Base-by-base conservation (phyloP, 192 early-diverging fungal genomes). In the Gigaspora rosea region DNA sequence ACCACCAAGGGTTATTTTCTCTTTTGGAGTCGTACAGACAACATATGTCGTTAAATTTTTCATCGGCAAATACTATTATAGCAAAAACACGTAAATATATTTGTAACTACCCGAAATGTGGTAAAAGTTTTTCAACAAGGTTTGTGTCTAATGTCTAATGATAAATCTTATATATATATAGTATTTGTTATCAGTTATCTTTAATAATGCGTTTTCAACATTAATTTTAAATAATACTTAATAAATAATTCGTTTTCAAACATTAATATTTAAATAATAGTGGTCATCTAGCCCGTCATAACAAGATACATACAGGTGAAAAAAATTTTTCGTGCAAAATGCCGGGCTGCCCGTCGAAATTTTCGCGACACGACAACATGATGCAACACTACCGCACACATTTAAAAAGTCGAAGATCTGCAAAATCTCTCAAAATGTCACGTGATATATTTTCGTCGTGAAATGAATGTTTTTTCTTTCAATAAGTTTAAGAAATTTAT, bases 381-480 rank as follows among this genome's bases (percentile, higher is more conserved):
- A 93, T 91, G 90, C 94, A 95, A 65, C 94, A 95, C 76, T 93
- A 92, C 79, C 90, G 92, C 56, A 92, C 92, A 11, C 94, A 95
- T 76, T 84, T 91, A 80, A 90, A 90, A 77, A 90, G 89, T 20
- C 87, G 90, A 46, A 81, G 86, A 48, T 81, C 83, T 9, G 52
- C 51, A 2, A 71, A 71, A 56, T 51, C 52, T 41, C 36, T 41
- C 0, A 41, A 41, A 41, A 7, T 6, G 41, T 41, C 27, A 27
- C 27, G 27, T 27, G 27, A 27, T 27, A 27, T 27, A 27, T 27
- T 27, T 27, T 27, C 27, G 1, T 27, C 27, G 27, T 27, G 27
- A 27, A 27, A 27, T 27, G 27, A 41, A 41, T 41, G 2, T 41
- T 6, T 41, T 41, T 41, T 41, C 7, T 41, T 41, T 41, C 41